phyloP scores from a whole-genome alignment of 1,284 basidiomycete genomes.

The Meripilus lineatus region DNA sequence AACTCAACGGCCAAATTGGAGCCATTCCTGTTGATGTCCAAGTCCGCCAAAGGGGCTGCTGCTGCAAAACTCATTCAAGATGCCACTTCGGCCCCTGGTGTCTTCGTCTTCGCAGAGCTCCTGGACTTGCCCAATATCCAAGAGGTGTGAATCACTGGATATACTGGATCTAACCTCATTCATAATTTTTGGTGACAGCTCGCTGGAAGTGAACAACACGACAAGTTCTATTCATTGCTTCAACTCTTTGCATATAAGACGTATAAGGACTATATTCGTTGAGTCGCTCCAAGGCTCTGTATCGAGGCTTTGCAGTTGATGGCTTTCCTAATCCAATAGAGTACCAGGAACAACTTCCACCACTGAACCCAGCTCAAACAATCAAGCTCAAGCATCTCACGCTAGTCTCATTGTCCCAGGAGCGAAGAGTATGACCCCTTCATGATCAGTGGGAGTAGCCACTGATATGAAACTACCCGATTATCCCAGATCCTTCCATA shows the following conservation, averaged over 20 bases:
- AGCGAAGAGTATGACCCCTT: constrained; percentile 57
- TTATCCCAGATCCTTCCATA: constrained; percentile 80
- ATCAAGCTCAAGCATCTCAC: constrained; percentile 91
- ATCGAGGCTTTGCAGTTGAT: background rate
- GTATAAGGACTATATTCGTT: constrained; percentile 68
- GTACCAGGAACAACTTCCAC: constrained; percentile 59
- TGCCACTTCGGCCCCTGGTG: constrained; percentile 82
- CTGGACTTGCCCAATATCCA: constrained; percentile 78
- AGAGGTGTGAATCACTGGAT: constrained; percentile 48
- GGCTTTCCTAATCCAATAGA: constrained; percentile 33
- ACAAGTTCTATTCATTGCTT: constrained; percentile 58
- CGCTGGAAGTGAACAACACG: constrained; percentile 54
- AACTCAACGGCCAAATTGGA: constrained; percentile 68
- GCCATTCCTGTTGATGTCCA: constrained; percentile 86
- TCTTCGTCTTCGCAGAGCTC: constrained; percentile 89
- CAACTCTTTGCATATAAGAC: constrained; percentile 89
- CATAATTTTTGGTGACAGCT: constrained; percentile 42
- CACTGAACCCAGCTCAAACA: constrained; percentile 67
- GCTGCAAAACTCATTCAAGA: constrained; percentile 86
- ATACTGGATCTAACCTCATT: background rate
- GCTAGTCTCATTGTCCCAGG: constrained; percentile 74
- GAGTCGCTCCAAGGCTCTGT: constrained; percentile 8
- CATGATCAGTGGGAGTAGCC: background rate
- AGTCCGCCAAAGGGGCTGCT: constrained; percentile 85
- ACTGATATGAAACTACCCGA: too few species aligned